Conservation (phyloP, 2,329 filamentous ascomycete species). For the Xylaria sp. region DNA sequence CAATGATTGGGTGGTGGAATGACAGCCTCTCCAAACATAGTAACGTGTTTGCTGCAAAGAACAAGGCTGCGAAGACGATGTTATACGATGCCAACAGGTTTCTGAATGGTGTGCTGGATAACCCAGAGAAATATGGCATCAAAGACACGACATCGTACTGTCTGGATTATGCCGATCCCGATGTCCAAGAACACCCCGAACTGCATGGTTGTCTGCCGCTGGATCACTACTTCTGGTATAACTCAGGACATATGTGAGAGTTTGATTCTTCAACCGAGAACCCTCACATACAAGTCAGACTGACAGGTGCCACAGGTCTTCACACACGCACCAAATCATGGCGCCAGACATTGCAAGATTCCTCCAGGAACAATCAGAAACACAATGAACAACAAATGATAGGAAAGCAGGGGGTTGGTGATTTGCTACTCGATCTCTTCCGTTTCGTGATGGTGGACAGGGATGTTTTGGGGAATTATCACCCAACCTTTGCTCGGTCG, state of each 20-base stretch:
- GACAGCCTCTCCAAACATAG: slow-evolving; percentile 45
- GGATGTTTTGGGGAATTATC: not conserved
- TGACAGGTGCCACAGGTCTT: slow-evolving; percentile 29
- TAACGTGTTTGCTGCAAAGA: slow-evolving; percentile 47
- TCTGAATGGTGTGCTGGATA: slow-evolving; percentile 48
- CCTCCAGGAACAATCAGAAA: slow-evolving; percentile 32
- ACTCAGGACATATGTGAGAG: slow-evolving; percentile 47
- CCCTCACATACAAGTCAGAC: not conserved
- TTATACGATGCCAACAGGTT: slow-evolving; percentile 51
- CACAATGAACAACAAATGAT: not conserved
- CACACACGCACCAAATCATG: slow-evolving; percentile 38
- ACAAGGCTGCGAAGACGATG: slow-evolving; percentile 41
- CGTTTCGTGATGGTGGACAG: not conserved
- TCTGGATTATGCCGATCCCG: slow-evolving; percentile 42
- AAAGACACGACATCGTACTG: slow-evolving; percentile 48
- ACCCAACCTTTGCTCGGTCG: not conserved
- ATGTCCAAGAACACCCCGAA: slow-evolving; percentile 40
- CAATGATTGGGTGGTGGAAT: slow-evolving; percentile 60
- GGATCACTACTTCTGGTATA: slow-evolving; percentile 50
- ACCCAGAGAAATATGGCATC: slow-evolving; percentile 45
- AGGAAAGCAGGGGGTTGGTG: not conserved
- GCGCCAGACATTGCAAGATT: slow-evolving; percentile 31
- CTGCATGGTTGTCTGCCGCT: slow-evolving; percentile 48
- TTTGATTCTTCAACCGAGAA: not conserved
- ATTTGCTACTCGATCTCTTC: not conserved